Base-by-base conservation (phyloP, 2,329 filamentous ascomycete species). In the Ceratocystis diversiconidia region DNA sequence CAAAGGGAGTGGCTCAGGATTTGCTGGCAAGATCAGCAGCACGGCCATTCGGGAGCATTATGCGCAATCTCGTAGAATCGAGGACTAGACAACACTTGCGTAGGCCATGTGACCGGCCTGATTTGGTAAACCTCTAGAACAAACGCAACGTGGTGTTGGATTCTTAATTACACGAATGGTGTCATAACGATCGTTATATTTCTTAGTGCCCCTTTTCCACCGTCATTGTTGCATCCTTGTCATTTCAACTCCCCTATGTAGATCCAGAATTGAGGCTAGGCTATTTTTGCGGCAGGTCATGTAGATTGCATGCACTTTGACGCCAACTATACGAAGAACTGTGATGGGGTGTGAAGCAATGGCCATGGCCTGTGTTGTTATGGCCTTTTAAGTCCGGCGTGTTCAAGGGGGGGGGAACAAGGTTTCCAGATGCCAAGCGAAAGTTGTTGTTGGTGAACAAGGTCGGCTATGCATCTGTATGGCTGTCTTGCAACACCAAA, bases 21-120 rank as follows among this genome's bases (percentile, higher is more conserved):
- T 95, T 75, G 83, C 86, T 30, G 82, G 83, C 68, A 97, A 96
- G 77, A 89, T 96, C 70, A 95, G 91, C 78, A 96, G 92, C 75
- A 95, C 92, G 0, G 88, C 88, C 66, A 95, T 96, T 70, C 79
- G 87, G 64, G 76, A 78, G 71, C 77, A 76, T 67, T 77, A 74
- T 65, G 78, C 79, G 0, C 72, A 75, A 66, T 72, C 73, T 1
- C 72, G 68, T 44, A 43, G 62, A 10, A 69, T 12, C n/a, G 12
- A 4, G 36, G 15, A 6, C 19, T 61, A 10, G 43, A 32, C 3
- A 61, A 30, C n/a, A 8, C 25, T n/a, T 17, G 3, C 12, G n/a
- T 25, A 59, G 28, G 25, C 28, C 55, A 59, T 59, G 55, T n/a
- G 25, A 36, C 8, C 5, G 3, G 36, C 10, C 32, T 36, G 25